These are phyloP conservation scores for Nemania bipapillata DNA, from an alignment of 2,329 filamentous ascomycete genomes.

Conservation along the genomic window DNA sequence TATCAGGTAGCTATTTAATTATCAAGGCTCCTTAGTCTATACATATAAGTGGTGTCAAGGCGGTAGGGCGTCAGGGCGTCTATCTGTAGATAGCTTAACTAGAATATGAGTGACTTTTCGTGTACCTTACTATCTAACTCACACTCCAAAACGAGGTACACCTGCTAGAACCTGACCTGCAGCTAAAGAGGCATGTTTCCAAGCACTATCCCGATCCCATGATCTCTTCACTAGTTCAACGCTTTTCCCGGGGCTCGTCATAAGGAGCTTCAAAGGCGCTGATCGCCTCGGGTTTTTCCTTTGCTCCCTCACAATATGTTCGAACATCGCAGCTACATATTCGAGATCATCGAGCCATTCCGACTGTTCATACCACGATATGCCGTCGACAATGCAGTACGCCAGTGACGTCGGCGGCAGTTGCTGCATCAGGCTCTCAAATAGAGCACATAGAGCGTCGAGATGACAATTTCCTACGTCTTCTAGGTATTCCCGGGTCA, in stretches of 20 bases:
- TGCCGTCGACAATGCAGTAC: neutral
- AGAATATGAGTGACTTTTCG: neutral
- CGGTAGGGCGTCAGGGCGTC: too few species aligned
- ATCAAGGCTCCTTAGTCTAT: too few species aligned
- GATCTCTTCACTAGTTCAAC: neutral
- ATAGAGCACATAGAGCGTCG: neutral
- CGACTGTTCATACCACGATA: neutral
- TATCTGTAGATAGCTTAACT: too few species aligned
- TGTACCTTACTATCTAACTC: neutral
- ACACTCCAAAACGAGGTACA: neutral
- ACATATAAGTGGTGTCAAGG: too few species aligned
- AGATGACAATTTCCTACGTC: neutral
- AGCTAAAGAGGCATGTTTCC: neutral
- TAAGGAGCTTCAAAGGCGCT: neutral
- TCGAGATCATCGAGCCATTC: neutral
- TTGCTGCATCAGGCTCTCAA: neutral
- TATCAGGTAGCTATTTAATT: too few species aligned
- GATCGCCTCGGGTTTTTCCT: too few species aligned
- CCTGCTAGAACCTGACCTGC: neutral
- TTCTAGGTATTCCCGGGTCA: neutral
- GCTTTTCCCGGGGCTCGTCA: neutral
- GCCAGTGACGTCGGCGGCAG: neutral
- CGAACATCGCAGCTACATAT: neutral
- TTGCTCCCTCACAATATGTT: neutral
- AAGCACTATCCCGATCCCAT: neutral